Evolutionary conservation across 768 basidiomycete genomes (phyloP), one percentile per base, ranked within the genome.

Genomic region (Boletus tomentosulus): DNA sequence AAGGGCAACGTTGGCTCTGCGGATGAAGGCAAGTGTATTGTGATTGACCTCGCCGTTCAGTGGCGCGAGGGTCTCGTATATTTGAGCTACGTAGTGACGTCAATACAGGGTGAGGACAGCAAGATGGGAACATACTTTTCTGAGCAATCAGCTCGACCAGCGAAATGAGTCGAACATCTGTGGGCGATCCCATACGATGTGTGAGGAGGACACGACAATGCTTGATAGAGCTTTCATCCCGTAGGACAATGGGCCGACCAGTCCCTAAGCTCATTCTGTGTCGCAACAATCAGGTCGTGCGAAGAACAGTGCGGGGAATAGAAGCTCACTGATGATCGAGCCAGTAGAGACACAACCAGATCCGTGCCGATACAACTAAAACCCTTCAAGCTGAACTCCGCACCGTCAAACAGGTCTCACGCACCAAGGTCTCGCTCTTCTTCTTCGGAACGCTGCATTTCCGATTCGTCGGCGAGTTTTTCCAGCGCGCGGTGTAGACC

Each of bases 281-380:
- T 19, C 44, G 45, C 46, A 57, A 45, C 46, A 33, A 55, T 67
- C 46, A 70, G 50, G n/a, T 19, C 15, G 25, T 27, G 22, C 4
- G 16, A 37, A 43, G 5, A 46, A 38, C 16, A 13, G 16, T 7
- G 6, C 7, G 0, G n/a, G 19, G 19, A 10, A 8, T n/a, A 57
- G 53, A 33, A 51, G 76, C 87, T 57, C 62, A 92, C 91, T 94
- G 89, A 73, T 94, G 93, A 74, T 96, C 94, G 63, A 96, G 92
- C 90, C 92, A 92, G 68, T 95, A 96, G 41, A 96, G 79, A 66
- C 92, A 94, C 55, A 95, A 76, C 93, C 93, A 97, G 57, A 95
- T 92, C 48, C 94, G 81, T 3, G 92, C 91, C 56, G 92, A 94
- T 7, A 96, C 87, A 44, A 96, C 90, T 91, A 64, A 55, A 35